Conservation (phyloP, 1,284 basidiomycete species). For the Puccinia hordei region DNA sequence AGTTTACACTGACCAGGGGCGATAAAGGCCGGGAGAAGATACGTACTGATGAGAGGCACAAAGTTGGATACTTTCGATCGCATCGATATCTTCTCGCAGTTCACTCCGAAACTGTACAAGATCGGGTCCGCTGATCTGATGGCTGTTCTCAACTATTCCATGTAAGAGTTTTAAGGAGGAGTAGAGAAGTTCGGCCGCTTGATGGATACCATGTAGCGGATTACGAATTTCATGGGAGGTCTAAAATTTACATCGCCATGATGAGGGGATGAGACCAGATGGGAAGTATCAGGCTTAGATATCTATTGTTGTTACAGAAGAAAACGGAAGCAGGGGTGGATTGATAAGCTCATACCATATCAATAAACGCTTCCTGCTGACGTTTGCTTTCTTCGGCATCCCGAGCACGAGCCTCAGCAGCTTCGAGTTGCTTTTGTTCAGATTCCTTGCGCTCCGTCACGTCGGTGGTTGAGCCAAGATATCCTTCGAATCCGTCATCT, state of each 20-base stretch:
- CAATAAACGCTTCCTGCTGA: slow-evolving; percentile 50
- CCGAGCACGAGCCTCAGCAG: slow-evolving; percentile 53
- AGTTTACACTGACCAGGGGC: not conserved
- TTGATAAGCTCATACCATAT: slow-evolving; percentile 32
- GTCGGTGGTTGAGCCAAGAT: slow-evolving; percentile 56
- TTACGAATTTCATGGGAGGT: slow-evolving; percentile 49
- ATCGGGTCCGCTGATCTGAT: slow-evolving; percentile 6
- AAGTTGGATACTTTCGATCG: slow-evolving; percentile 56
- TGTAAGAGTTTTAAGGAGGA: slow-evolving; percentile 28
- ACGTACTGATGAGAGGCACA: slow-evolving; percentile 55
- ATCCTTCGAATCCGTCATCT: slow-evolving; percentile 50
- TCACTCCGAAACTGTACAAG: slow-evolving; percentile 53
- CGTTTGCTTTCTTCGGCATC: slow-evolving; percentile 51
- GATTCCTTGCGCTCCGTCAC: slow-evolving; percentile 54
- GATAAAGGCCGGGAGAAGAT: not conserved
- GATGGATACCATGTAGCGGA: slow-evolving; percentile 48
- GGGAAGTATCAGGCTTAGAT: not conserved
- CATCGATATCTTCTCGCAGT: slow-evolving; percentile 55
- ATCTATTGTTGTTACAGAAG: not conserved
- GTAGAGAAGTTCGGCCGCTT: slow-evolving; percentile 47
- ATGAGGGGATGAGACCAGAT: not conserved
- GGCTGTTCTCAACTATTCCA: not conserved
- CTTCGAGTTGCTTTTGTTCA: slow-evolving; percentile 54
- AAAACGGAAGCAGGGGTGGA: not conserved
- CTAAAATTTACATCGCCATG: not conserved